Evolutionary conservation across 257 asterid genomes (phyloP), one percentile per base, ranked within the genome.

Genomic region (Solanum appendiculatum): DNA sequence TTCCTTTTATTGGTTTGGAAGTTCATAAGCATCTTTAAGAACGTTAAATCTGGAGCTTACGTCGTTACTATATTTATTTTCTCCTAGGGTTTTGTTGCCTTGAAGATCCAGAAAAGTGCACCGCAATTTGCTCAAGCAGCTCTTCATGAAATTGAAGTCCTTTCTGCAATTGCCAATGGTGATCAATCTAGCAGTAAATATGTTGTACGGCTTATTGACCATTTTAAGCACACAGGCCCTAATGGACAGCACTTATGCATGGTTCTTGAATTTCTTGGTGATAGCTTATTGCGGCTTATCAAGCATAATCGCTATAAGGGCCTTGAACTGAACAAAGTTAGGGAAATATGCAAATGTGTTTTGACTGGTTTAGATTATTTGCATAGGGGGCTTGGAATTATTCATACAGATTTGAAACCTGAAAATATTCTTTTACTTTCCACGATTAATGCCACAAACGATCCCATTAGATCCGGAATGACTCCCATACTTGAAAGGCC

Each of bases 191-290:
- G 93, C 36, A 87, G 60, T 44, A 96, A 93, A 87, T 97, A 77
- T 64, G 96, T 95, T 82, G 98, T 97, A 86, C 92, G 90, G 68
- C 91, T 97, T 85, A 86, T 94, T 64, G 99, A 97, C 89, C 98
- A 96, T 91, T 97, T 96, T 86, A 97, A 93, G 93, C 99, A 97
- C 83, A 39, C 92, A 29, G 99, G 99, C 88, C 99, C 99, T 37
- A 97, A 97, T 82, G 99, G 99, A 80, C 99, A 97, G 91, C 99
- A 97, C 89, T 87, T 92, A 78, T 97, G 99, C 93, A 97, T 97
- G 99, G 99, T 92, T 84, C 92, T 97, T 88, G 98, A 97, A 88
- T 97, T 96, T 93, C 97, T 97, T 42, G 99, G 99, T 42, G 99
- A 97, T 90, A 97, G 94, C 91, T 92, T 97, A 85, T 93, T 97